Conservation (phyloP, 2,329 filamentous ascomycete species). For the Colletotrichum endophyticum region DNA sequence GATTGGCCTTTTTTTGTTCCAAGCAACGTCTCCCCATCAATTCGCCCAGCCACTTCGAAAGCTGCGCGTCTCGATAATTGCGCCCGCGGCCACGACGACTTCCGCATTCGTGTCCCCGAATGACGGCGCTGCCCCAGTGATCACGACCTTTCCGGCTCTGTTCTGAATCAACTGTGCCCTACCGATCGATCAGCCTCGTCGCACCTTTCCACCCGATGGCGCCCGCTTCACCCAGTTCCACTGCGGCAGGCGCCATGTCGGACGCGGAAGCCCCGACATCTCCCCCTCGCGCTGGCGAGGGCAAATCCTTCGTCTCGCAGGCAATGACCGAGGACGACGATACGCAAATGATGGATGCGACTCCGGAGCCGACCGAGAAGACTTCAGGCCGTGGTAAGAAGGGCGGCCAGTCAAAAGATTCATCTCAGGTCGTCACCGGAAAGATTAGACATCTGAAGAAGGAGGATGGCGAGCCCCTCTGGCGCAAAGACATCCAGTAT, state of each 20-base stretch:
- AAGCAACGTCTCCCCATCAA: neutral
- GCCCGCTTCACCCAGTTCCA: slow-evolving; percentile 42
- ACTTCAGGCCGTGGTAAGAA: slow-evolving; percentile 38
- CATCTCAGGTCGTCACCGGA: slow-evolving; percentile 48
- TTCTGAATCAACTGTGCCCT: neutral
- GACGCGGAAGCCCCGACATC: slow-evolving; percentile 53
- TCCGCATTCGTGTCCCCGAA: slow-evolving; percentile 6
- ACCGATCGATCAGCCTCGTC: slow-evolving; percentile 6
- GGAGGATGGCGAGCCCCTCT: slow-evolving; percentile 85
- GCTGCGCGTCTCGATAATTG: neutral
- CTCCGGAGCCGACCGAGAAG: slow-evolving; percentile 48
- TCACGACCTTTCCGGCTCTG: slow-evolving; percentile 3
- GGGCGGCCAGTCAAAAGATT: slow-evolving; percentile 37
- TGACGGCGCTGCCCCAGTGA: neutral
- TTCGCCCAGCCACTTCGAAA: neutral
- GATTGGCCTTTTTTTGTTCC: neutral
- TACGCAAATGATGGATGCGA: slow-evolving; percentile 42
- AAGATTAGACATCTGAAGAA: slow-evolving; percentile 89
- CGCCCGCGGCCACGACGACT: neutral
- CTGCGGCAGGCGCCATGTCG: slow-evolving; percentile 41
- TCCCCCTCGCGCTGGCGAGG: slow-evolving; percentile 40
- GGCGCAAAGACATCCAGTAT: slow-evolving; percentile 87
- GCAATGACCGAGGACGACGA: slow-evolving; percentile 50
- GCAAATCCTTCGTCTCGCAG: slow-evolving; percentile 52
- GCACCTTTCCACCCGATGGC: slow-evolving; percentile 32